Conservation (phyloP, 2,329 filamentous ascomycete genomes). For the Fusarium tricinctum region DNA sequence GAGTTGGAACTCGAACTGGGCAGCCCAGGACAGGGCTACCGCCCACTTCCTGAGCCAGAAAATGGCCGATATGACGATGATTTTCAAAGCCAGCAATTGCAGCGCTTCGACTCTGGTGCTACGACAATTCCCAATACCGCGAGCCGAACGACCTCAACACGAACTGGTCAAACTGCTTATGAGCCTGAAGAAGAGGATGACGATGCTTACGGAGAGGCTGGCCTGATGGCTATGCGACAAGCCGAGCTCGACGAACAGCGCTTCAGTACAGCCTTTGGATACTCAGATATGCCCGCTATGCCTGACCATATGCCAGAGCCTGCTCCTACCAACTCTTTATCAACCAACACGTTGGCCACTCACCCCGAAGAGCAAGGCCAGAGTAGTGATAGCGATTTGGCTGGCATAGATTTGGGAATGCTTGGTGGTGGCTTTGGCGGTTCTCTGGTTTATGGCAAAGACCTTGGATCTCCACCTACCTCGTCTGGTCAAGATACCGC, state of each 20-base stretch:
- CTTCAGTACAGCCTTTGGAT: constrained; percentile 54
- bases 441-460: constrained; percentile 65
- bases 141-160: constrained; percentile 42
- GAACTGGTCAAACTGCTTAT: constrained; percentile 37
- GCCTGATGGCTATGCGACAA: constrained; percentile 84
- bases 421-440: constrained; percentile 79
- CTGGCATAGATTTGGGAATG: constrained; percentile 76
- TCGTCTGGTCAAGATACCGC: constrained; percentile 60
- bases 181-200: constrained; percentile 74
- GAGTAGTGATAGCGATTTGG: constrained; percentile 80
- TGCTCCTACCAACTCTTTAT: constrained; percentile 53
- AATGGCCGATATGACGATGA: constrained; percentile 66
- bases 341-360: constrained; percentile 59
- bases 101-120: constrained; percentile 65
- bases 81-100: constrained; percentile 57
- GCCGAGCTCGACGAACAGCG: constrained; percentile 82
- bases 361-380: constrained; percentile 63
- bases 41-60: constrained; percentile 57
- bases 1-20: constrained; percentile 70
- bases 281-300: constrained; percentile 51
- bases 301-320: constrained; percentile 43
- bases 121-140: constrained; percentile 57
- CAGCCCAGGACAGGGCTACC: constrained; percentile 52
- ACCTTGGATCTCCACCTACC: constrained; percentile 59
- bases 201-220: constrained; percentile 88